Evolutionary conservation across 164 flowering plant species (phyloP).

Genomic region (Kalanchoe fedtschenkoi): DNA sequence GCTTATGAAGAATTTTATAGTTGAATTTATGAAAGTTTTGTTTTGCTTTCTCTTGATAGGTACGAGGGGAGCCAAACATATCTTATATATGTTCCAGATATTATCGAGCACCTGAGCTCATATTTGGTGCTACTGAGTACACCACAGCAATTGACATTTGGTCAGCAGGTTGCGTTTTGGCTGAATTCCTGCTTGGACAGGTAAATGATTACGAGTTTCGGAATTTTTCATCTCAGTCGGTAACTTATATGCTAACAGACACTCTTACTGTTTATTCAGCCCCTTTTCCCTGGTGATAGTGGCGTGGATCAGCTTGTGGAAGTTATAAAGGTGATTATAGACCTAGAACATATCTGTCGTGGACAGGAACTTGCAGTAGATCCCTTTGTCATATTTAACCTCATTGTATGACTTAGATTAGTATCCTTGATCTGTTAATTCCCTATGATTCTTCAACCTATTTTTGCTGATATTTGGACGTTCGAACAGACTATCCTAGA

Average conservation of each 20-base stretch:
- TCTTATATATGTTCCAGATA: slow-evolving; percentile 61
- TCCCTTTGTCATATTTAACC: neutral
- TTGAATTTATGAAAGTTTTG: neutral
- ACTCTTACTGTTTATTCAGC: slow-evolving; percentile 20
- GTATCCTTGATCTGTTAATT: neutral
- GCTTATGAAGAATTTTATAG: neutral
- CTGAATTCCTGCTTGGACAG: slow-evolving; percentile 54
- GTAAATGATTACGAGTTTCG: slow-evolving; percentile 11
- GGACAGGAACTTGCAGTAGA: neutral
- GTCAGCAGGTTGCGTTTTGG: slow-evolving; percentile 68
- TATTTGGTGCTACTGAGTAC: slow-evolving; percentile 62
- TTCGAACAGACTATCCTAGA: no score
- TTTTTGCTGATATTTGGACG: neutral
- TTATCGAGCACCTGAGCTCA: slow-evolving; percentile 62
- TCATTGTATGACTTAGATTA: neutral
- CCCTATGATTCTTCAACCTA: neutral
- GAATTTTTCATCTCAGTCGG: neutral
- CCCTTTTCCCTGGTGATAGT: slow-evolving; percentile 63
- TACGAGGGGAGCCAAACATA: slow-evolving; percentile 52
- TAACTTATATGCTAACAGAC: neutral
- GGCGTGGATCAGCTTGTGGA: slow-evolving; percentile 57
- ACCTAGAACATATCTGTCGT: neutral
- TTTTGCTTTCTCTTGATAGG: slow-evolving; percentile 18
- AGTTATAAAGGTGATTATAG: slow-evolving; percentile 39
- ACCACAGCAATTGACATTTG: slow-evolving; percentile 64